A percentile compares a stretch with the other conserved stretches of the same genome.
These are phyloP conservation scores for Curvularia hawaiiensis DNA, from an alignment of 2,329 filamentous ascomycete species.

Conservation along the genomic window DNA sequence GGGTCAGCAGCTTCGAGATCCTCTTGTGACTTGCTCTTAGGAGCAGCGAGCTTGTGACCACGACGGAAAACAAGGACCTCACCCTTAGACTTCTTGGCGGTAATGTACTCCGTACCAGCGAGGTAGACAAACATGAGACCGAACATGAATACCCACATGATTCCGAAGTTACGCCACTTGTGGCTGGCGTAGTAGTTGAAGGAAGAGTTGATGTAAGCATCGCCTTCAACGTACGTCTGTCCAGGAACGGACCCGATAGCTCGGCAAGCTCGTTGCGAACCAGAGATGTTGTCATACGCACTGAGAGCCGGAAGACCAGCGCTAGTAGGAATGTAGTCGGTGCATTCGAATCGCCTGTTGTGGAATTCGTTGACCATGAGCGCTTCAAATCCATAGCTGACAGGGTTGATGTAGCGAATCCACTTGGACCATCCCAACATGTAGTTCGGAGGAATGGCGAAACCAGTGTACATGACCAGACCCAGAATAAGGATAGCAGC, in stretches of 20 bases:
- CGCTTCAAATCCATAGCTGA: conserved; percentile 80
- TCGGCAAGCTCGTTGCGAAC: conserved; percentile 47
- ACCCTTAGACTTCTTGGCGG: conserved; percentile 57
- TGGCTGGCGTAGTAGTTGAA: conserved; percentile 45
- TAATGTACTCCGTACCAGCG: conserved; percentile 53
- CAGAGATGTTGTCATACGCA: conserved; percentile 44
- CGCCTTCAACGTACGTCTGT: conserved; percentile 45
- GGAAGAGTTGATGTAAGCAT: conserved; percentile 43
- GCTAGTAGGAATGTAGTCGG: conserved; percentile 51
- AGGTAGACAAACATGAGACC: conserved; percentile 51
- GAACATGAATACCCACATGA: conserved; percentile 53
- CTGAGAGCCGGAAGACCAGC: not conserved
- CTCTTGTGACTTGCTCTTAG: conserved; percentile 54
- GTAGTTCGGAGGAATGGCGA: conserved; percentile 61
- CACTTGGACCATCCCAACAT: conserved; percentile 83
- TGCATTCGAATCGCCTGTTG: conserved; percentile 62
- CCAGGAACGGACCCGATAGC: conserved; percentile 51
- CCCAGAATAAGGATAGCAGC: conserved; percentile 65
- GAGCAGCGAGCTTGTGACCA: conserved; percentile 49
- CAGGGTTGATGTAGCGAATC: conserved; percentile 81
- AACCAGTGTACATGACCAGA: conserved; percentile 72
- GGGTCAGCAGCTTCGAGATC: conserved; percentile 48
- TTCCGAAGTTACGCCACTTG: conserved; percentile 56
- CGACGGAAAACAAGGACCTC: conserved; percentile 57
- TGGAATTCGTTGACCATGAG: conserved; percentile 86